Conservation (phyloP, 1,284 basidiomycete species). For the Cryptococcus sp. region DNA sequence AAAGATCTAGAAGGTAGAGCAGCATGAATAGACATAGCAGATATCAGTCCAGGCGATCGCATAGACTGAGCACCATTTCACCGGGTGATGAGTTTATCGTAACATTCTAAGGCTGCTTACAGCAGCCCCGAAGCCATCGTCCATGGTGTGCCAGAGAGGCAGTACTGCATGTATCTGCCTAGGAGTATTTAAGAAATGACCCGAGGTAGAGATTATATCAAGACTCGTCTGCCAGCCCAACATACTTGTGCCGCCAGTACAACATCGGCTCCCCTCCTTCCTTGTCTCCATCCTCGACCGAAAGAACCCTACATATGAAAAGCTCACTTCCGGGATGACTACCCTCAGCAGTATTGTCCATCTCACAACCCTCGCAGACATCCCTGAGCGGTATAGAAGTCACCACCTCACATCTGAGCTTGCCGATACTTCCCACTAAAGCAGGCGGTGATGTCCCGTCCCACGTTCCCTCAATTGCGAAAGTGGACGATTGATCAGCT, state of each 20-base stretch:
- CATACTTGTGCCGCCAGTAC: conserved; percentile 35
- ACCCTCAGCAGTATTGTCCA: background rate
- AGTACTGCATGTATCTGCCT: no score
- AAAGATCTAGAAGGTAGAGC: conserved; percentile 23
- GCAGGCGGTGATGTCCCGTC: conserved; percentile 10
- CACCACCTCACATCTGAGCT: conserved; percentile 15
- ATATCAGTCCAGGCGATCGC: no score
- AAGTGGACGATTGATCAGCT: conserved; percentile 26
- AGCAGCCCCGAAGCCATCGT: no score
- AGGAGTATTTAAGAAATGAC: no score
- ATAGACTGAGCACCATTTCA: no score
- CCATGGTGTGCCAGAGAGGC: no score
- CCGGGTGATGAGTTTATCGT: no score
- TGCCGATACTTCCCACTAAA: conserved; percentile 7
- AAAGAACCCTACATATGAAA: conserved; percentile 43
- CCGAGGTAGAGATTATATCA: background rate
- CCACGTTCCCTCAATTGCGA: conserved; percentile 17
- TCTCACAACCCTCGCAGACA: conserved; percentile 3
- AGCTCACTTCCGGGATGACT: conserved; percentile 35
- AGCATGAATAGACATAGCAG: background rate
- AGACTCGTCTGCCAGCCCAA: conserved; percentile 10
- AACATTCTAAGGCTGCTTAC: no score
- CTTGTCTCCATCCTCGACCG: conserved; percentile 16
- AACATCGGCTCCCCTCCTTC: conserved; percentile 24
- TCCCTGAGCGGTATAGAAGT: conserved; percentile 10